Percentiles rank a stretch among this genome's conserved stretches.
phyloP scores from a whole-genome alignment of 768 basidiomycete species.

The Mrakia gelida region DNA sequence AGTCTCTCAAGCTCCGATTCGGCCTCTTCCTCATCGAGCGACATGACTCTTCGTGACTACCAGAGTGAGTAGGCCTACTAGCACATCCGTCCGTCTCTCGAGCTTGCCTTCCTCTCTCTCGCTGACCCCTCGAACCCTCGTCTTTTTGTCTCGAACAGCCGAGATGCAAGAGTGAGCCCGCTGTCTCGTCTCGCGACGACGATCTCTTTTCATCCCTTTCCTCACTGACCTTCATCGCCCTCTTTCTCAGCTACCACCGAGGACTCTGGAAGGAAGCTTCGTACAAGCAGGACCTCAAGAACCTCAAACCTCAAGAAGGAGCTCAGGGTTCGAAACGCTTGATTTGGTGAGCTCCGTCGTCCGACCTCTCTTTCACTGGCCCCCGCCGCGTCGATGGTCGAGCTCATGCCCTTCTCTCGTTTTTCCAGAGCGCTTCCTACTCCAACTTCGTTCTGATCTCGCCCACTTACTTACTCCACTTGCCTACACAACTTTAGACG shows the following conservation, averaged over 20 bases:
- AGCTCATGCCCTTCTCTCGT: too few relatives aligned
- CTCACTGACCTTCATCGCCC: not conserved
- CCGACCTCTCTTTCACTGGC: too few relatives aligned
- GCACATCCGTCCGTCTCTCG: not conserved
- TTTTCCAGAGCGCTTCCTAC: too few relatives aligned
- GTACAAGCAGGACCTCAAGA: not conserved
- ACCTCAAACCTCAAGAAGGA: not conserved
- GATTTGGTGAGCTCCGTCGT: not conserved
- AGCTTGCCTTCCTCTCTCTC: not conserved
- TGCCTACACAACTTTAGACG: too few relatives aligned
- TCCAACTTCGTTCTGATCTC: too few relatives aligned
- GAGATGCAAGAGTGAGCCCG: not conserved
- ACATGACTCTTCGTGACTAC: not conserved
- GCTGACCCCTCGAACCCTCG: not conserved
- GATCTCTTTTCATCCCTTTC: not conserved
- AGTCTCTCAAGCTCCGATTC: not conserved
- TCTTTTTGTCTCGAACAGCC: not conserved
- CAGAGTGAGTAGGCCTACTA: not conserved
- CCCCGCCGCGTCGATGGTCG: too few relatives aligned
- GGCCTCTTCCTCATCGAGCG: not conserved
- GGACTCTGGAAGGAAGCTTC: constrained; percentile 1
- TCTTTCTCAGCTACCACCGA: constrained; percentile 1
- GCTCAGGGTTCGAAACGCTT: not conserved
- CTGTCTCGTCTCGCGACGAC: not conserved
- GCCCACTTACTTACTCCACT: too few relatives aligned